Base-by-base conservation (phyloP, 208 protist species). In the Acanthamoeba castellanii region DNA sequence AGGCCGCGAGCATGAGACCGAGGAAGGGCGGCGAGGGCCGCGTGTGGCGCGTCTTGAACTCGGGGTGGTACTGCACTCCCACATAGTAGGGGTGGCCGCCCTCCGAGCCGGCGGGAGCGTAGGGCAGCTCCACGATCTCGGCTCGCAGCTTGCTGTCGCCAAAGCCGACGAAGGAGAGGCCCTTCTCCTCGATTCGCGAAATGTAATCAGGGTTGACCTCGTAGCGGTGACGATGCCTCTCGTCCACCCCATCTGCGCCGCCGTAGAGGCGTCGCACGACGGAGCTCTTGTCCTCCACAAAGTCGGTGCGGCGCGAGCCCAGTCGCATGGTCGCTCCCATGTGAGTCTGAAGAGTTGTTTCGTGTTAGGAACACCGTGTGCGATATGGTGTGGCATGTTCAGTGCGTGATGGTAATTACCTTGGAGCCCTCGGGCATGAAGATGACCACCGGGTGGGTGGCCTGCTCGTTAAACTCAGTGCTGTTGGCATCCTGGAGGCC, bases 261-360 rank as follows among this genome's bases (percentile, higher is more conserved):
- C 55, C 27, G 85, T 95, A 91, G 95, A 95, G 47, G 95, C 81
- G 57, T 84, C 78, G 34, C 45, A 81, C 27, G 81, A 94, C 34
- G 13, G 47, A 81, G 57, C 27, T 22, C 34, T 94, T 64, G 66
- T 42, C 30, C 22, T 57, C 68, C n/a, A 74, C 32, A 70, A 91
- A 72, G 52, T 91, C 85, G 8, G 85, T 91, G 27, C 85, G 37
- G 4, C 89, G 59, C 59, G 42, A 57, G 66, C 99, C 99, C 13
- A 99, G 98, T 95, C 99, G 98, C 99, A 99, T 99, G 85, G 99
- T 99, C 47, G 99, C 99, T 52, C 99, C 99, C 98, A 99, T 98
- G 42, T 98, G 90, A 18, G 87, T 93, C 94, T 88, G 82, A 6
- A 37, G 14, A 78, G 18, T 25, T 2, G 14, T 25, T 25, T 14